These are phyloP conservation scores for Aspergillus ochraceus DNA, from an alignment of 2,329 filamentous ascomycete species.

Conservation along the genomic window DNA sequence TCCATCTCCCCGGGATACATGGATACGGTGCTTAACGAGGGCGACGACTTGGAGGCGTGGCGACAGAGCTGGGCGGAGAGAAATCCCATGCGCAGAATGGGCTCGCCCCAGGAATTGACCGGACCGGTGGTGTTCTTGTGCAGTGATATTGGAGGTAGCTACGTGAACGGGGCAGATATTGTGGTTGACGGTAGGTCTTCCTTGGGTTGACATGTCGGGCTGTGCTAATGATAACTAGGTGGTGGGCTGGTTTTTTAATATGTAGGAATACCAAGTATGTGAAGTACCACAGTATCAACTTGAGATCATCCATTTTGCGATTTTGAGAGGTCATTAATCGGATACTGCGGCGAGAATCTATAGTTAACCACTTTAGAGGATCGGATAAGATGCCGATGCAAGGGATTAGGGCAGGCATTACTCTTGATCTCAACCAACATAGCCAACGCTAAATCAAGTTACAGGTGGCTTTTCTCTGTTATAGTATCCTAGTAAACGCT, in stretches of 20 bases:
- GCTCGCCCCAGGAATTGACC: constrained; percentile 60
- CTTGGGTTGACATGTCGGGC: background rate
- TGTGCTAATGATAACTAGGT: background rate
- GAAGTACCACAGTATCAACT: too few relatives aligned
- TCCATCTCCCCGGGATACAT: constrained; percentile 72
- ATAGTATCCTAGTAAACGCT: too few relatives aligned
- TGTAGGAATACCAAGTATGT: background rate
- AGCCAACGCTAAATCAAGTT: too few relatives aligned
- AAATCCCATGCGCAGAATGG: constrained; percentile 67
- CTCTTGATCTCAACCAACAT: too few relatives aligned
- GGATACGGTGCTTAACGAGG: constrained; percentile 72
- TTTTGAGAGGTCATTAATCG: too few relatives aligned
- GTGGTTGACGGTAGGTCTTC: constrained; percentile 56
- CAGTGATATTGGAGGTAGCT: constrained; percentile 60
- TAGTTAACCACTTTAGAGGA: background rate
- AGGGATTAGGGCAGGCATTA: background rate
- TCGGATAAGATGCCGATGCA: background rate
- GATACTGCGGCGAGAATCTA: too few relatives aligned
- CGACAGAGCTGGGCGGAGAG: constrained; percentile 57
- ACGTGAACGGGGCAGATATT: constrained; percentile 69
- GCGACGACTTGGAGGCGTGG: constrained; percentile 55
- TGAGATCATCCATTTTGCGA: too few relatives aligned
- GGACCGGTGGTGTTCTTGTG: constrained; percentile 62
- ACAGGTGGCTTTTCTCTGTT: too few relatives aligned
- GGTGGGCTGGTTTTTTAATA: constrained; percentile 3